Evolutionary conservation across 2,329 filamentous ascomycete species (phyloP).

Genomic region (Botrytis aclada): DNA sequence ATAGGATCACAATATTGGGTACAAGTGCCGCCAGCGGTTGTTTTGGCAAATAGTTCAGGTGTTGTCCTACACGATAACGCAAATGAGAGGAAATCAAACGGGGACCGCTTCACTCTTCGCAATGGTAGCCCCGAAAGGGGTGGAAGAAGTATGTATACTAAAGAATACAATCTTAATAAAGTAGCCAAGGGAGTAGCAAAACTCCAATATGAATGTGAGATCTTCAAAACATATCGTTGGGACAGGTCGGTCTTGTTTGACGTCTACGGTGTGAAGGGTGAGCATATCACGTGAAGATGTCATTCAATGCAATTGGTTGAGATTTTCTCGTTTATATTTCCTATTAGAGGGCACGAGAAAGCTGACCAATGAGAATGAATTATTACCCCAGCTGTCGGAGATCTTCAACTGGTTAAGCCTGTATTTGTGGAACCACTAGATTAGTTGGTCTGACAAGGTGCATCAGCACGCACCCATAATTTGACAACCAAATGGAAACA

Average conservation of each 20-base stretch:
- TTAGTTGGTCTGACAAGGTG: background rate
- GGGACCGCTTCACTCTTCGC: background rate
- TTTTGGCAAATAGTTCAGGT: background rate
- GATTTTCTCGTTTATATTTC: background rate
- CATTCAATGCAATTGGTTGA: background rate
- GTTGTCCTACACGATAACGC: background rate
- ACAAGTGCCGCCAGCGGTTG: background rate
- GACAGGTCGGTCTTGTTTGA: background rate
- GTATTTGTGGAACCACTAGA: background rate
- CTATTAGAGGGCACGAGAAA: constrained; percentile 9
- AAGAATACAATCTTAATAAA: background rate
- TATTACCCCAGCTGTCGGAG: background rate
- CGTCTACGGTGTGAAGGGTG: background rate
- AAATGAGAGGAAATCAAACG: background rate
- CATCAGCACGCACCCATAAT: background rate
- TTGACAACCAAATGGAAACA: background rate
- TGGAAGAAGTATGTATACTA: background rate
- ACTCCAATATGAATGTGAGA: background rate
- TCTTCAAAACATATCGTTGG: background rate
- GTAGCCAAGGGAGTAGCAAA: background rate
- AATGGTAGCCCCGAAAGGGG: constrained; percentile 9
- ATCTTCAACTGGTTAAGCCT: background rate
- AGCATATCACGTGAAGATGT: background rate
- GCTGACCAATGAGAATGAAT: constrained; percentile 3
- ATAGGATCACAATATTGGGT: background rate